Evolutionary conservation across 345 rosid species (phyloP), one percentile per base, ranked within the genome.

Genomic region (Populus deltoides): DNA sequence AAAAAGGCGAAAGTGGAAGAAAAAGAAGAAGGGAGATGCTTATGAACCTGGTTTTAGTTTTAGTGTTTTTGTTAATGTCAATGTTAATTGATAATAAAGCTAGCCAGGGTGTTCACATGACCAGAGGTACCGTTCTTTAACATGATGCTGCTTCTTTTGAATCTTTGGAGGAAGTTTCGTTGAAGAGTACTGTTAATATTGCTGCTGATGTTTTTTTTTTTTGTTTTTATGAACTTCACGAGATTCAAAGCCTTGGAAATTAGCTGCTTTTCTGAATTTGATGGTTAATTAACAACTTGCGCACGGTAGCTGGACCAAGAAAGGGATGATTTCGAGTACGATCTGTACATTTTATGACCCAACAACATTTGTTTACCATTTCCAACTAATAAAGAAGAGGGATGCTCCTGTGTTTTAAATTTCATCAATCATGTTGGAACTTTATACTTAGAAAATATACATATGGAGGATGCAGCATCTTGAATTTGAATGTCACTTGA

Each of bases 91-190:
- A 43, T 74, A 75, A 35, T 8, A 24, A 69, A 67, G 79, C 66
- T 25, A 35, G 24, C 45, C 65, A 75, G 59, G 47, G 25, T 41
- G 71, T 36, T 75, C 73, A 53, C 62, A 66, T 66, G 70, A 51
- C 2, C 55, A 0, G 11, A 53, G 49, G 49, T 53, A 12, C 77
- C 63, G 20, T 68, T 77, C 59, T 39, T 57, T 75, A 16, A 20
- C 7, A 10, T 72, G 62, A 67, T 59, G 62, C 7, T n/a, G 6
- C 43, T 18, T 55, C 8, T 3, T 1, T 0, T 15, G 1, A 4
- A 43, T 31, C 51, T 70, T 77, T 66, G 16, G 72, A 66, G 70
- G 83, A 83, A 80, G 83, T 71, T 80, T 83, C 81, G 66, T 63
- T 70, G 68, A 55, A 77, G 41, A 65, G 31, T 33, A 22, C 39